phyloP scores from a whole-genome alignment of 352 stramenopile species.

The Pythium sp. region DNA sequence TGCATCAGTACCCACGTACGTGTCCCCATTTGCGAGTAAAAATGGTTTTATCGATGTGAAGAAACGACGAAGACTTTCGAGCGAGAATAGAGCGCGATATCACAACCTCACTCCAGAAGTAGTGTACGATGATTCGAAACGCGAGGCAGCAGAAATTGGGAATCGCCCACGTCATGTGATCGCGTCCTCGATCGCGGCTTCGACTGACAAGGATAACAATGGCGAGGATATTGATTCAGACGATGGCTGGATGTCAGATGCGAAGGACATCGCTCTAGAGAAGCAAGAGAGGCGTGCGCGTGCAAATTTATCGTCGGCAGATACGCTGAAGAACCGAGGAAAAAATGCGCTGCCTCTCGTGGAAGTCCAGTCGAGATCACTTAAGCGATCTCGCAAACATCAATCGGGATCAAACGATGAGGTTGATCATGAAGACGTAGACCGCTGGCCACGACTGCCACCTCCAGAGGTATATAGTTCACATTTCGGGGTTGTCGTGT shows the following conservation, averaged over 20 bases:
- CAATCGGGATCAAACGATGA: conserved; percentile 22
- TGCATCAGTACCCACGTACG: conserved; percentile 25
- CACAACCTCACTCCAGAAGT: conserved; percentile 19
- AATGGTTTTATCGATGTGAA: conserved; percentile 32
- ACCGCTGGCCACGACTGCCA: conserved; percentile 56
- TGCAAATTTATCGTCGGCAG: background rate
- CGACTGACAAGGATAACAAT: background rate
- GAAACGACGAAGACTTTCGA: conserved; percentile 13
- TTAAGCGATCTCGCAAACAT: conserved; percentile 7
- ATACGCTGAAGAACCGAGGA: background rate
- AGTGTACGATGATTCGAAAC: conserved; percentile 39
- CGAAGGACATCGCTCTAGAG: conserved; percentile 29
- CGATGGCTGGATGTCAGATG: conserved; percentile 67
- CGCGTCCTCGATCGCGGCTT: conserved; percentile 28
- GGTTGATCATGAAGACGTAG: conserved; percentile 14
- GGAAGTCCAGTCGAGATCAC: background rate
- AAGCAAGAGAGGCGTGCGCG: conserved; percentile 1
- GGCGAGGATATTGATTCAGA: conserved; percentile 24
- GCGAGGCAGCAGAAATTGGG: conserved; percentile 15
- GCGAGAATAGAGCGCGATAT: conserved; percentile 7
- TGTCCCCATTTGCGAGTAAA: conserved; percentile 54
- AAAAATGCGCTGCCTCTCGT: conserved; percentile 8
- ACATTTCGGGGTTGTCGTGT: background rate
- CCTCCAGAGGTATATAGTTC: conserved; percentile 30
- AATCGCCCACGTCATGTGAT: conserved; percentile 39